Conservation (phyloP, 495 filamentous ascomycete genomes). For the Trichoderma reesei region DNA sequence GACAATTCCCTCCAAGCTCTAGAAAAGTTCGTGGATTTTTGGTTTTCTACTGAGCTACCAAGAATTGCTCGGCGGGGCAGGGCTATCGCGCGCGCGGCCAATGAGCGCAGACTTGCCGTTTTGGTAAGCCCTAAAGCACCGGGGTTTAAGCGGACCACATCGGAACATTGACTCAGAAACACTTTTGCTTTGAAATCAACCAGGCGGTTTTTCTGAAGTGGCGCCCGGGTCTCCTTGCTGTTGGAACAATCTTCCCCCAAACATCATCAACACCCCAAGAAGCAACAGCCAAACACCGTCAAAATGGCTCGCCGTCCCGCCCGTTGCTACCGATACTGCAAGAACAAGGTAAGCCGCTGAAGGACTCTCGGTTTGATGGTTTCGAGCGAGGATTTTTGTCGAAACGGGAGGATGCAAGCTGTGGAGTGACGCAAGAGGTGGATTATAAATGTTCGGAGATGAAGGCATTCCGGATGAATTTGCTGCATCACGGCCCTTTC, state of each 20-base stretch:
- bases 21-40: slow-evolving; percentile 19
- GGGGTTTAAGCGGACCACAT: slow-evolving; percentile 11
- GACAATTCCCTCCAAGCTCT: slow-evolving; percentile 15
- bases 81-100: neutral
- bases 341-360: slow-evolving; percentile 77
- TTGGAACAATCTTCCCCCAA: slow-evolving; percentile 24
- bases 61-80: slow-evolving; percentile 13
- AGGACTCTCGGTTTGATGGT: no score
- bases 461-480: neutral
- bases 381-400: neutral
- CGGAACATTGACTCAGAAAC: neutral
- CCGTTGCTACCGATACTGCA: slow-evolving; percentile 99
- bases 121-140: slow-evolving; percentile 14
- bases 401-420: neutral
- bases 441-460: slow-evolving; percentile 3
- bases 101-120: neutral
- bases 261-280: slow-evolving; percentile 22
- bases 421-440: slow-evolving; percentile 8
- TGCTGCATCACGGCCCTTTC: neutral
- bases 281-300: slow-evolving; percentile 43
- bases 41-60: slow-evolving; percentile 2
- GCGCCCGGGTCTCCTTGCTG: slow-evolving; percentile 21
- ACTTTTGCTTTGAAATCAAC: slow-evolving; percentile 34
- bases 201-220: slow-evolving; percentile 16
- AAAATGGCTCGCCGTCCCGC: slow-evolving; percentile 98